Evolutionary conservation across 164 flowering plant species (phyloP).

Genomic region (Echeveria elegans): DNA sequence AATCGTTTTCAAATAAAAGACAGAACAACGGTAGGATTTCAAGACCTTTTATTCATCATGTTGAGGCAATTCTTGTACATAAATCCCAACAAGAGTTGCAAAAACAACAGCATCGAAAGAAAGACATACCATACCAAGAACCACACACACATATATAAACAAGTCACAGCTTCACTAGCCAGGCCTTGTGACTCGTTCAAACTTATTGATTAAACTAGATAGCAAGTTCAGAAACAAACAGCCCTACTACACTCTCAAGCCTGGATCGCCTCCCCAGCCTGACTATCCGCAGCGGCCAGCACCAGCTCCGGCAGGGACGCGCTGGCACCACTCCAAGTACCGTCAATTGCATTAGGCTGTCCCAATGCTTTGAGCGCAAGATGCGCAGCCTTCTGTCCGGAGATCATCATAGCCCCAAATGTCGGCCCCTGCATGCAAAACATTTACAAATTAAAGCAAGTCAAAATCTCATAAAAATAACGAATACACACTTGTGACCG

Average conservation of each 20-base stretch:
- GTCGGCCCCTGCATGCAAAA: slow-evolving; percentile 55
- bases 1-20: too few species aligned
- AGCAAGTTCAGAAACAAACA: background rate
- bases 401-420: slow-evolving; percentile 24
- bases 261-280: slow-evolving; percentile 8
- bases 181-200: background rate
- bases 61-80: too few species aligned
- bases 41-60: too few species aligned
- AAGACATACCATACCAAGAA: too few species aligned
- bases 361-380: slow-evolving; percentile 12
- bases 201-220: background rate
- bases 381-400: slow-evolving; percentile 93
- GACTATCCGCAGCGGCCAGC: slow-evolving; percentile 12
- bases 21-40: too few species aligned
- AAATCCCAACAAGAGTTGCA: too few species aligned
- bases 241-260: slow-evolving; percentile 1
- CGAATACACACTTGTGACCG: background rate
- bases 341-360: slow-evolving; percentile 10
- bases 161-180: background rate
- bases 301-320: slow-evolving; percentile 7
- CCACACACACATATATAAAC: too few species aligned
- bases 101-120: too few species aligned
- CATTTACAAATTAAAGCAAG: background rate
- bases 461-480: background rate
- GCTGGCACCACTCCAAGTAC: too few species aligned